These are phyloP conservation scores for Annona cherimola DNA, from an alignment of 164 flowering plant genomes.

Conservation along the genomic window DNA sequence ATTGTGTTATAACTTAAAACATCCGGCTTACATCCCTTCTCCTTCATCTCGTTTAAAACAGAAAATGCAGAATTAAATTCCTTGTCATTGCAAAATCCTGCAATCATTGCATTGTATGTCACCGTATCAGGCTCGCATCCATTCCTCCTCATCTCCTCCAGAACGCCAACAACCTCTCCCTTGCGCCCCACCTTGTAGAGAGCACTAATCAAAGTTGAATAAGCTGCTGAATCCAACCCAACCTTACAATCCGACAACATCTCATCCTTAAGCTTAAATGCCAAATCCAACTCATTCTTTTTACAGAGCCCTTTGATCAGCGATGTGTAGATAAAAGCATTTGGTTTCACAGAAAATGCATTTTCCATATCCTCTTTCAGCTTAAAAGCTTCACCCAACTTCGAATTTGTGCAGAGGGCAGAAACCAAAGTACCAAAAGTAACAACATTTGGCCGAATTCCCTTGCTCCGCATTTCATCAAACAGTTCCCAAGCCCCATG, in stretches of 20 bases:
- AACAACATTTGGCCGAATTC: conserved; percentile 40
- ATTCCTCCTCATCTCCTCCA: conserved; percentile 51
- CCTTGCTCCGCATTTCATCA: conserved; percentile 54
- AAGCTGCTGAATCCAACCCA: conserved; percentile 41
- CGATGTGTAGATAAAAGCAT: conserved; percentile 38
- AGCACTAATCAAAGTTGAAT: conserved; percentile 51
- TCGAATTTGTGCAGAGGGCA: conserved; percentile 36
- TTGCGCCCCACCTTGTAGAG: conserved; percentile 45
- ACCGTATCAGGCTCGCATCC: conserved; percentile 52
- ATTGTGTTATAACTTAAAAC: conserved; percentile 56
- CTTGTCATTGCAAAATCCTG: conserved; percentile 48
- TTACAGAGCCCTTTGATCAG: conserved; percentile 61
- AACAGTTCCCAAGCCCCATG: conserved; percentile 48
- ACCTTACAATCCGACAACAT: conserved; percentile 27
- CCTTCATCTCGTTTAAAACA: conserved; percentile 45
- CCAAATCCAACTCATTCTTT: conserved; percentile 36
- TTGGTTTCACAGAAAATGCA: conserved; percentile 32
- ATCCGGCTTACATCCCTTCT: conserved; percentile 52
- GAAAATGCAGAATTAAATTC: conserved; percentile 45
- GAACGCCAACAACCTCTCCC: conserved; percentile 35
- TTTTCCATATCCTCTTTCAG: conserved; percentile 52
- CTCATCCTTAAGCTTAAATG: conserved; percentile 60
- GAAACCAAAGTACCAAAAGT: conserved; percentile 59
- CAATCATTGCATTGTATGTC: conserved; percentile 59
- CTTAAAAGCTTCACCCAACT: conserved; percentile 46